Conservation (phyloP, 805 yeast genomes). For the Kazachstania martiniae region DNA sequence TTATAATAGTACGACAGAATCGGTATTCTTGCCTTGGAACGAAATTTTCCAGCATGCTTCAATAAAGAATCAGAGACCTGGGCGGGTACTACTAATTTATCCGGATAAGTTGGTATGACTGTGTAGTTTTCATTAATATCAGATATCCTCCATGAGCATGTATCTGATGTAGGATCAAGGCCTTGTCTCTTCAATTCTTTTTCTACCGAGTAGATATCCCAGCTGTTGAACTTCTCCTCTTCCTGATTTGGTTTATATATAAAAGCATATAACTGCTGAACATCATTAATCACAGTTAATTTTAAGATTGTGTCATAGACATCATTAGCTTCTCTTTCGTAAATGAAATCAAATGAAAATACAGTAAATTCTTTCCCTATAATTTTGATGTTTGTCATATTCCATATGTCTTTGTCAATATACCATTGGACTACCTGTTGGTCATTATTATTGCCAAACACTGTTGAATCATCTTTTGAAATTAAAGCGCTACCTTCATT, state of each 20-base stretch:
- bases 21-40: conserved; percentile 83
- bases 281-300: conserved; percentile 44
- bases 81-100: conserved; percentile 56
- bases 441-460: conserved; percentile 5
- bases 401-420: conserved; percentile 24
- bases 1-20: conserved; percentile 66
- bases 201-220: conserved; percentile 56
- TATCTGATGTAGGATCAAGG: conserved; percentile 24
- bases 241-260: conserved; percentile 64
- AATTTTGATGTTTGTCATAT: conserved; percentile 48
- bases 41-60: conserved; percentile 70
- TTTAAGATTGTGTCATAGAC: conserved; percentile 64
- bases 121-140: conserved; percentile 51
- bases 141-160: conserved; percentile 64
- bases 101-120: conserved; percentile 71
- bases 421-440: conserved; percentile 7
- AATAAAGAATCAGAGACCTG: conserved; percentile 71
- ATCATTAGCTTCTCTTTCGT: conserved; percentile 49
- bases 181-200: conserved; percentile 73
- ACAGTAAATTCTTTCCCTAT: conserved; percentile 80
- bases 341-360: conserved; percentile 62
- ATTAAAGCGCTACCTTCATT: conserved; percentile 41
- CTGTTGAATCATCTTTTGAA: no score
- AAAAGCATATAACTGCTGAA: conserved; percentile 67
- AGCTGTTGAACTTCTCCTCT: conserved; percentile 48